phyloP scores from a whole-genome alignment of 305 asterid genomes.

The Fraxinus latifolia region DNA sequence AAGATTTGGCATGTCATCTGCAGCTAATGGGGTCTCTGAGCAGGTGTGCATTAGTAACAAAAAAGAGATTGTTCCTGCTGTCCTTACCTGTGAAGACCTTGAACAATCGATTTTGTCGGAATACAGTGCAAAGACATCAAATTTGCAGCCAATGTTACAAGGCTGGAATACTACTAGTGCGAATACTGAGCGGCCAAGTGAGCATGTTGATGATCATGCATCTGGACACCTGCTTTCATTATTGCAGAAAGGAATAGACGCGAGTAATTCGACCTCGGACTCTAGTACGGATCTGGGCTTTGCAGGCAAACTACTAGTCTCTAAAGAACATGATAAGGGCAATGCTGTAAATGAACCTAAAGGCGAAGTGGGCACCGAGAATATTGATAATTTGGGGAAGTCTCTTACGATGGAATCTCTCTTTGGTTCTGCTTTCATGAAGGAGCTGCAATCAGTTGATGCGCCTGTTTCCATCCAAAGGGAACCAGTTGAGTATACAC shows the following conservation, averaged over 20 bases:
- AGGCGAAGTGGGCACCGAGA: slow-evolving; percentile 41
- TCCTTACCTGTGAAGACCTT: slow-evolving; percentile 94
- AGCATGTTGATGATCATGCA: slow-evolving; percentile 43
- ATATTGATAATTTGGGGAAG: slow-evolving; percentile 34
- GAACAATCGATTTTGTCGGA: slow-evolving; percentile 84
- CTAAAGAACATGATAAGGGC: slow-evolving; percentile 34
- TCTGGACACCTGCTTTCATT: slow-evolving; percentile 84
- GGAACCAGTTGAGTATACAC: slow-evolving; percentile 50
- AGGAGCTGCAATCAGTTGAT: slow-evolving; percentile 77
- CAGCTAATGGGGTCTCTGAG: slow-evolving; percentile 46
- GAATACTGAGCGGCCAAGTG: slow-evolving; percentile 38
- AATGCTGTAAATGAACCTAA: slow-evolving; percentile 34
- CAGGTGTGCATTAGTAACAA: slow-evolving; percentile 35
- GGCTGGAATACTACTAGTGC: slow-evolving; percentile 32
- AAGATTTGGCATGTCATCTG: slow-evolving; percentile 33
- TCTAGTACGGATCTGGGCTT: slow-evolving; percentile 31
- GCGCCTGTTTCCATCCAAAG: slow-evolving; percentile 90
- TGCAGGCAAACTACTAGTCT: slow-evolving; percentile 29
- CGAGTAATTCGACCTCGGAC: slow-evolving; percentile 20
- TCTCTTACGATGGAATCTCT: slow-evolving; percentile 78
- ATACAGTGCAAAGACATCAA: slow-evolving; percentile 45
- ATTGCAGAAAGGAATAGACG: slow-evolving; percentile 60
- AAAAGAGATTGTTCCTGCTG: slow-evolving; percentile 44
- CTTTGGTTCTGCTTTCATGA: slow-evolving; percentile 94
- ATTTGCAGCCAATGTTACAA: slow-evolving; percentile 32